A percentile compares a stretch with the other conserved stretches of the same genome.
These are phyloP conservation scores for Collybia sordida DNA, from an alignment of 768 basidiomycete genomes.

Conservation along the genomic window DNA sequence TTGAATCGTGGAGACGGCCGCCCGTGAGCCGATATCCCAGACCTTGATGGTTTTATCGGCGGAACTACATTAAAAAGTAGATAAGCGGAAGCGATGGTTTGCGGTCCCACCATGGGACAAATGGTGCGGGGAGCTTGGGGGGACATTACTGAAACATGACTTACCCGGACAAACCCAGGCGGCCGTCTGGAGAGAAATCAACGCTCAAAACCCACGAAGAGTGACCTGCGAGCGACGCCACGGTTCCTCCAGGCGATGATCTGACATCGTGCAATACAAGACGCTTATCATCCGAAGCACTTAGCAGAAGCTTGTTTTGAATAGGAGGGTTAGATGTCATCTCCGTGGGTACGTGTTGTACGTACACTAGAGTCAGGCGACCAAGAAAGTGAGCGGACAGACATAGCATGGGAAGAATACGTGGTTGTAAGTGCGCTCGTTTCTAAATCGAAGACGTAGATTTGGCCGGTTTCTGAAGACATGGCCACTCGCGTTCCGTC, in stretches of 20 bases:
- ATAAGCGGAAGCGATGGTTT: too few species aligned
- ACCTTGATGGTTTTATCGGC: slow-evolving; percentile 85
- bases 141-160: slow-evolving; percentile 16
- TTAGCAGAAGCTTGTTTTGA: slow-evolving; percentile 71
- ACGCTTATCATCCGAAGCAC: slow-evolving; percentile 91
- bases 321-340: neutral
- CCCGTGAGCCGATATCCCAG: slow-evolving; percentile 79
- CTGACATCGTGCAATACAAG: slow-evolving; percentile 91
- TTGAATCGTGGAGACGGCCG: slow-evolving; percentile 74
- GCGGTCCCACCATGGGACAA: too few species aligned
- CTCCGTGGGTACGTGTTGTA: slow-evolving; percentile 8
- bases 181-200: slow-evolving; percentile 80
- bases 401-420: slow-evolving; percentile 88
- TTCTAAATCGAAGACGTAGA: slow-evolving; percentile 83
- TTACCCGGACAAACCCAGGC: slow-evolving; percentile 80
- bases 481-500: slow-evolving; percentile 83
- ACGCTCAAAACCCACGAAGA: slow-evolving; percentile 88
- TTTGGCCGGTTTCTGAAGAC: slow-evolving; percentile 84
- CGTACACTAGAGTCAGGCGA: slow-evolving; percentile 84
- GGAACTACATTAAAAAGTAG: slow-evolving; percentile 44
- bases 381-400: slow-evolving; percentile 86
- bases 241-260: slow-evolving; percentile 71
- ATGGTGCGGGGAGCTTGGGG: too few species aligned
- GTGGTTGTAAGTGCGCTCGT: slow-evolving; percentile 62
- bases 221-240: slow-evolving; percentile 86